Evolutionary conservation across 768 basidiomycete species (phyloP).

Genomic region (Lactarius akahatsu): DNA sequence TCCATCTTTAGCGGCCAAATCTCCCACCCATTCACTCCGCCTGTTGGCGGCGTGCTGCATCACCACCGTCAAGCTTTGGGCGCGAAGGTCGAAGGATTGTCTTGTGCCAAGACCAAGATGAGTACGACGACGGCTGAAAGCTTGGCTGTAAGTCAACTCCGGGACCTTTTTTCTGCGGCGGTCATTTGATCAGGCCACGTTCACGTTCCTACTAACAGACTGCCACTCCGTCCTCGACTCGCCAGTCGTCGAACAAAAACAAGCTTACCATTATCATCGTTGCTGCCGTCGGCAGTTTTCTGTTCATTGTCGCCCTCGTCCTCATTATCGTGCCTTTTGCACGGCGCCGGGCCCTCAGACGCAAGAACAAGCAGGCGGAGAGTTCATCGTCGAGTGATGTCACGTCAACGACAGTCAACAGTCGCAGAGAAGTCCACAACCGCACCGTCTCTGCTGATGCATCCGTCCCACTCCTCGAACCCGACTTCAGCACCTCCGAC

Average conservation of each 20-base stretch:
- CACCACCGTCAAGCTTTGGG: background rate
- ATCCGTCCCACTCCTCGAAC: slow-evolving; percentile 26
- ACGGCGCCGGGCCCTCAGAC: slow-evolving; percentile 20
- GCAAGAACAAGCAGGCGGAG: slow-evolving; percentile 3
- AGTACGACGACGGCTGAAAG: slow-evolving; percentile 10
- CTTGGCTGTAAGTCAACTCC: slow-evolving; percentile 9
- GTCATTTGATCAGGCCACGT: slow-evolving; percentile 25
- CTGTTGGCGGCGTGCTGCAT: background rate
- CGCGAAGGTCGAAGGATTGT: background rate
- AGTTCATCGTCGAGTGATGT: slow-evolving; percentile 1
- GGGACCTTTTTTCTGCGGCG: slow-evolving; percentile 2
- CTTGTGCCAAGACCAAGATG: slow-evolving; percentile 16
- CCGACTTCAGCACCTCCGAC: slow-evolving; percentile 7
- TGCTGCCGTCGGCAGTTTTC: slow-evolving; percentile 23
- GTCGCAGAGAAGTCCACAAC: slow-evolving; percentile 19
- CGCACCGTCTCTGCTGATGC: slow-evolving; percentile 25
- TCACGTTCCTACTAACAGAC: slow-evolving; percentile 14
- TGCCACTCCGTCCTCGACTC: background rate
- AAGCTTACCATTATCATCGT: slow-evolving; percentile 24
- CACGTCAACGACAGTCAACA: slow-evolving; percentile 5
- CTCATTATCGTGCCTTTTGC: slow-evolving; percentile 24
- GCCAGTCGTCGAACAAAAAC: slow-evolving; percentile 13
- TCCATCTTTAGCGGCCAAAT: slow-evolving; percentile 2
- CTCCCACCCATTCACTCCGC: slow-evolving; percentile 5
- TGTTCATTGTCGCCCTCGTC: slow-evolving; percentile 20